Evolutionary conservation across 2,329 filamentous ascomycete species (phyloP), one percentile per base, ranked within the genome.

Genomic region (Fusarium euwallaceae): DNA sequence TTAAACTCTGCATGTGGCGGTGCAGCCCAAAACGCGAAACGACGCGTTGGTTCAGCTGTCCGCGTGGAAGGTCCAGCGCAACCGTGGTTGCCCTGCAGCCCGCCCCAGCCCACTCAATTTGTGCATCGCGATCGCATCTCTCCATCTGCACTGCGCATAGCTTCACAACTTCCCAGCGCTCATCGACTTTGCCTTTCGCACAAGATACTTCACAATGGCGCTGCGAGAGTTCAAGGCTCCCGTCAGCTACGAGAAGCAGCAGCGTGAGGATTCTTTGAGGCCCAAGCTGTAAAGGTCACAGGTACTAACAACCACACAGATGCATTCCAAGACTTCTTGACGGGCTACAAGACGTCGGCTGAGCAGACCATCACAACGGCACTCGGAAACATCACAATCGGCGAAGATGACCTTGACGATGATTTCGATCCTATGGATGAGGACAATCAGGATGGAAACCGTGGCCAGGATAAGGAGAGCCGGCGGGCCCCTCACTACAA

Each of bases 371-470:
- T 97, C 76, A 92, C 94, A 43, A 92, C 95, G 81, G 95, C 95
- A 53, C 89, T 99, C 58, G 92, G 94, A 77, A 92, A 93, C 76
- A 91, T 99, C 79, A 93, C 93, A 80, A 93, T 99, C 74, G 93
- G 95, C 82, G 95, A 95, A 80, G 93, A 97, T 84, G 93, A 93
- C 77, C 88, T 94, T 48, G 95, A 93, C 83, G 95, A 98, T 80
- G 95, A 98, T 79, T 94, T 98, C 82, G 95, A 98, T 80, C 94
- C 97, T 81, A 95, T 97, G 91, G 94, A 97, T 81, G 93, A 95
- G 78, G 90, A 91, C 71, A 92, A 94, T 72, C 90, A 91, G 63
- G 87, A 87, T 20, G 86, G 86, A 43, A 86, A 87, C 70, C 85
- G 82, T 71, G 88, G 86, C 24, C 87, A 86, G 74, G 84, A 88